Percentiles rank a stretch among this genome's conserved stretches.
Conservation (phyloP, 805 yeast species). For the Hanseniaspora meyeri region DNA sequence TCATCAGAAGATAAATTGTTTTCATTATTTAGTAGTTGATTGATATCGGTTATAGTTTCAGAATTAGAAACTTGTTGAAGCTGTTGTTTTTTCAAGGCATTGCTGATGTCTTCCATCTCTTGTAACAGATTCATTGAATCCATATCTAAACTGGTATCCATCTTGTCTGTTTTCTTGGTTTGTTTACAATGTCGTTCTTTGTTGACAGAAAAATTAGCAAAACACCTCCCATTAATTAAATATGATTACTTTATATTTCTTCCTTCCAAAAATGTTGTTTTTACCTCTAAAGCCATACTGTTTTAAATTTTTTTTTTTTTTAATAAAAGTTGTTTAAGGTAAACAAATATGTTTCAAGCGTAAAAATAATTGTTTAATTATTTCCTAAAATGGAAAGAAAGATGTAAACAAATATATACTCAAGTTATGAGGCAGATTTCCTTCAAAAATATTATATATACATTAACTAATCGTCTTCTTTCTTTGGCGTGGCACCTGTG, state of each 20-base stretch:
- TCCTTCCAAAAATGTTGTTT: background rate
- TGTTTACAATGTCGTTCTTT: background rate
- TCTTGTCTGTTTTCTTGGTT: background rate
- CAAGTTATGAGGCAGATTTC: too few species aligned
- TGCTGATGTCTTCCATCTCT: conserved; percentile 10
- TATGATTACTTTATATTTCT: too few species aligned
- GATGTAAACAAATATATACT: background rate
- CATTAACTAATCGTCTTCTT: background rate
- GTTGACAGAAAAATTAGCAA: too few species aligned
- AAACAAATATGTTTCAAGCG: background rate
- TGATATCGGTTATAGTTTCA: background rate
- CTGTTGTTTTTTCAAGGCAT: background rate
- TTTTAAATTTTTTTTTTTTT: too few species aligned
- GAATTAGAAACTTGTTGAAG: background rate
- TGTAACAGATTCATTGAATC: conserved; percentile 6
- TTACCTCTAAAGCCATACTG: background rate
- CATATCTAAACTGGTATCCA: conserved; percentile 5
- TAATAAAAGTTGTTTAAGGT: background rate
- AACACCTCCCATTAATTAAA: too few species aligned
- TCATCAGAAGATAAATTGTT: background rate
- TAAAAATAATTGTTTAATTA: conserved; percentile 2
- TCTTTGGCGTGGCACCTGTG: conserved; percentile 1
- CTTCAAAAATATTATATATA: too few species aligned
- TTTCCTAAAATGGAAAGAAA: background rate
- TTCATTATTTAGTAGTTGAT: background rate